Evolutionary conservation across 352 stramenopile genomes (phyloP).

Genomic region (Globisporangium viniferum): DNA sequence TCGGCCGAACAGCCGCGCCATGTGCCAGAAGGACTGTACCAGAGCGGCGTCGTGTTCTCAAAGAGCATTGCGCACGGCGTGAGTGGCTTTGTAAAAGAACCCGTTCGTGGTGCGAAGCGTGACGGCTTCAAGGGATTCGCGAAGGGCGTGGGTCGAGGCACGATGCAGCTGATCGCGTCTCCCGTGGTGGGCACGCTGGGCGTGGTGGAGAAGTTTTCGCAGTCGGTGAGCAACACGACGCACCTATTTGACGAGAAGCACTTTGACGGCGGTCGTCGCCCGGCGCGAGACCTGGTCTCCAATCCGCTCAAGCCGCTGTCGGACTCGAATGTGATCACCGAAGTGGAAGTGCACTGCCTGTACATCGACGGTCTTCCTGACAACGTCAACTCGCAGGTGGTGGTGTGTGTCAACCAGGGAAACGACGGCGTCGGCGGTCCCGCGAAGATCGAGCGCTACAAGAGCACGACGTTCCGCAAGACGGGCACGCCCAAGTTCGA

Average conservation of each 20-base stretch:
- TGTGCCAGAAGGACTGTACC: constrained; percentile 69
- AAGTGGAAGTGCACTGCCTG: constrained; percentile 77
- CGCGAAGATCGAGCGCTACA: constrained; percentile 56
- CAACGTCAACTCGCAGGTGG: constrained; percentile 66
- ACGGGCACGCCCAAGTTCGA: constrained; percentile 71
- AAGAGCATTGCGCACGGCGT: constrained; percentile 80
- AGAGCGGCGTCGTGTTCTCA: constrained; percentile 69
- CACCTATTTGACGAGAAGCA: constrained; percentile 81
- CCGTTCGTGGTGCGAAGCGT: constrained; percentile 68
- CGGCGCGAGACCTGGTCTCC: constrained; percentile 56
- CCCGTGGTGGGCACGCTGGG: constrained; percentile 82
- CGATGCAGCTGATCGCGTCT: constrained; percentile 71
- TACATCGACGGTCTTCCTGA: constrained; percentile 66
- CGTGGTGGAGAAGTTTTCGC: constrained; percentile 78
- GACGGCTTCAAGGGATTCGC: constrained; percentile 80
- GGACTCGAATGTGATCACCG: constrained; percentile 85
- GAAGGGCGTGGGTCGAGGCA: constrained; percentile 75
- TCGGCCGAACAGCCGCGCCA: constrained; percentile 62
- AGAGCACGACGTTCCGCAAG: constrained; percentile 58
- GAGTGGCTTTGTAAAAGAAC: constrained; percentile 78
- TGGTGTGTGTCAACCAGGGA: constrained; percentile 49
- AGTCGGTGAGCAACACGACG: constrained; percentile 85
- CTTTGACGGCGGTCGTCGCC: constrained; percentile 73
- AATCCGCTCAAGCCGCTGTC: constrained; percentile 65
- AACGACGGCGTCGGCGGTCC: constrained; percentile 44